These are phyloP conservation scores for Isatis tinctoria DNA, from an alignment of 345 rosid genomes.

Conservation along the genomic window DNA sequence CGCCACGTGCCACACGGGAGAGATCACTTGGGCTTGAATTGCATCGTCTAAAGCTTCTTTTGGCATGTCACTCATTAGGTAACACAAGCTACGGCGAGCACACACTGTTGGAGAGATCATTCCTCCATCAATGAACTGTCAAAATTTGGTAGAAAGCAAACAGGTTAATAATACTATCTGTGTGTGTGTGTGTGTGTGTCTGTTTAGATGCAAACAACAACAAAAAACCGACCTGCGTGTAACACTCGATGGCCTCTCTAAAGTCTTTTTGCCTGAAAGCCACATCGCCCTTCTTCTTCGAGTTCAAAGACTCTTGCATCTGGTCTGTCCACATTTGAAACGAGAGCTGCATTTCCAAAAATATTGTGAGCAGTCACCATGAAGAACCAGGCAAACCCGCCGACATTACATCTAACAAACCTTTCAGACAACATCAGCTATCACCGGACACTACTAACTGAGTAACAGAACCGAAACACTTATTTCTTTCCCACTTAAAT, in stretches of 20 bases:
- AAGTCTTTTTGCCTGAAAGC: constrained; percentile 87
- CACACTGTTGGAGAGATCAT: constrained; percentile 81
- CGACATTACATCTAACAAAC: background rate
- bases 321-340: constrained; percentile 94
- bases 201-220: background rate
- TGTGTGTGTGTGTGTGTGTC: background rate
- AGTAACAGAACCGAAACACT: constrained; percentile 26
- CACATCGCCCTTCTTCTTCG: constrained; percentile 84
- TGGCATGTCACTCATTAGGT: constrained; percentile 71
- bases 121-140: constrained; percentile 80
- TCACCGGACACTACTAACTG: constrained; percentile 48
- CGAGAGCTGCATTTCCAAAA: constrained; percentile 61
- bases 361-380: background rate
- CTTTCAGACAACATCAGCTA: constrained; percentile 49
- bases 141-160: background rate
- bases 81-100: constrained; percentile 83
- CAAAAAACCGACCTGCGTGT: constrained; percentile 55
- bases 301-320: constrained; percentile 85
- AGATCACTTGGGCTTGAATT: constrained; percentile 69
- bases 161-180: background rate
- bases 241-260: constrained; percentile 63
- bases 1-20: constrained; percentile 85
- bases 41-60: constrained; percentile 81
- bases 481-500: constrained; percentile 44
- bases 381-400: background rate